phyloP scores from a whole-genome alignment of 768 basidiomycete genomes.

The Fibroporia radiculosa region DNA sequence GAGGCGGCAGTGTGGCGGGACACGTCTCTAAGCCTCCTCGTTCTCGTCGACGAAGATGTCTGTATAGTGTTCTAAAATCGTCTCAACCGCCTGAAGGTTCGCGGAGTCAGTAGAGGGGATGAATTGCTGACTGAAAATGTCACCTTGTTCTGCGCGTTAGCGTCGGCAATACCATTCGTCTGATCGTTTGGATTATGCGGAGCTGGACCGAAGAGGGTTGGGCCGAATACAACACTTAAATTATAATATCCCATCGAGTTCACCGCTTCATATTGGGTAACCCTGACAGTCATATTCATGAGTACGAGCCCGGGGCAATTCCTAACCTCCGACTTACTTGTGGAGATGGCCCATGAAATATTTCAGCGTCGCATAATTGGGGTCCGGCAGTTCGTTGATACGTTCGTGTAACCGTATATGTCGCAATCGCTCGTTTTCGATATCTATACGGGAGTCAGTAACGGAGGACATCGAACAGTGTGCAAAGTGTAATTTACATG shows the following conservation, averaged over 20 bases:
- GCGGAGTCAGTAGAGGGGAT: not conserved
- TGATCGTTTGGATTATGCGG: slow-evolving; percentile 36
- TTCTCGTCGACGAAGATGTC: slow-evolving; percentile 95
- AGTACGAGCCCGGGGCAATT: not conserved
- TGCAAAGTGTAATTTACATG: slow-evolving; percentile 51
- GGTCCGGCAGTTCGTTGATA: slow-evolving; percentile 95
- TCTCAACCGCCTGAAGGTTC: slow-evolving; percentile 74
- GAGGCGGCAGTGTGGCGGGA: slow-evolving; percentile 18
- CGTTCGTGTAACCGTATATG: slow-evolving; percentile 96
- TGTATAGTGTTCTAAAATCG: slow-evolving; percentile 86
- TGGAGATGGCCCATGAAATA: slow-evolving; percentile 92
- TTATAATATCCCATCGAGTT: slow-evolving; percentile 95
- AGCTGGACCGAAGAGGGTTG: slow-evolving; percentile 82
- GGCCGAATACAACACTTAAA: slow-evolving; percentile 94
- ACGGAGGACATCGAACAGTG: not conserved
- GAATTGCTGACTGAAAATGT: not conserved
- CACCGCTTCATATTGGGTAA: slow-evolving; percentile 62
- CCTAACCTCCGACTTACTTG: slow-evolving; percentile 40
- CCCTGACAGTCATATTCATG: slow-evolving; percentile 35
- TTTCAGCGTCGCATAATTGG: slow-evolving; percentile 97
- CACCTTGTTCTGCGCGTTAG: slow-evolving; percentile 68
- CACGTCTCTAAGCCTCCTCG: slow-evolving; percentile 25
- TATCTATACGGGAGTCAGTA: no score
- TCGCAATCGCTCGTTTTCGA: slow-evolving; percentile 89
- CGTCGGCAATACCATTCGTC: slow-evolving; percentile 56